Evolutionary conservation across 176 grass and related monocot genomes (phyloP).

Genomic region (Carex parvula): DNA sequence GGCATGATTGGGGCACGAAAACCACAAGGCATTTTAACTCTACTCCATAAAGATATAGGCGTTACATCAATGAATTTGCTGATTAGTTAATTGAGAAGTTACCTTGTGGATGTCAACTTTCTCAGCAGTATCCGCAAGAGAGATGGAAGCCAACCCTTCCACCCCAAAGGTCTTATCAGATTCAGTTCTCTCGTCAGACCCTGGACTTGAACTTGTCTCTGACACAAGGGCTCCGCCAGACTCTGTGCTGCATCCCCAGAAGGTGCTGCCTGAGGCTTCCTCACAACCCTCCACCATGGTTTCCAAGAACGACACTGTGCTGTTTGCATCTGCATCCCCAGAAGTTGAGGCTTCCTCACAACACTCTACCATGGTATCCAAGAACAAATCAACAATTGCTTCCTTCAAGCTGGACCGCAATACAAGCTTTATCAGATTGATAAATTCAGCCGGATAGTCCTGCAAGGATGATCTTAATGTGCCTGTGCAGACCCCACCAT

Average conservation of each 20-base stretch:
- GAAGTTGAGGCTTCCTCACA: constrained; percentile 34
- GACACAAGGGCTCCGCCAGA: background rate
- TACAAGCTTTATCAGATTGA: constrained; percentile 72
- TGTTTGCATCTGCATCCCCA: background rate
- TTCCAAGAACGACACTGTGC: constrained; percentile 49
- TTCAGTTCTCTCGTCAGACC: constrained; percentile 13
- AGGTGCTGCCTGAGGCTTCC: background rate
- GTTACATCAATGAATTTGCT: background rate
- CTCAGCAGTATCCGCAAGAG: background rate
- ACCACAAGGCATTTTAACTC: no score
- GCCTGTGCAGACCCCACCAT: constrained; percentile 47
- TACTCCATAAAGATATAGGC: background rate
- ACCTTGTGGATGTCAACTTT: background rate
- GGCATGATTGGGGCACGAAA: no score
- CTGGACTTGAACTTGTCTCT: constrained; percentile 17
- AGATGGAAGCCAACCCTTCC: background rate
- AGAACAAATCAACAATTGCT: constrained; percentile 86
- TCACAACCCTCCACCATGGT: constrained; percentile 91
- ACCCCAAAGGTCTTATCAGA: constrained; percentile 11
- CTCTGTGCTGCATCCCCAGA: background rate
- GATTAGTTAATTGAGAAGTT: background rate
- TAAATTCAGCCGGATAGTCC: constrained; percentile 29
- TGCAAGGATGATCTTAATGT: constrained; percentile 35
- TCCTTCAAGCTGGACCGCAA: constrained; percentile 90
- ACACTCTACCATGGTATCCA: constrained; percentile 98